phyloP scores from a whole-genome alignment of 768 basidiomycete species.

The Inosperma sp. region DNA sequence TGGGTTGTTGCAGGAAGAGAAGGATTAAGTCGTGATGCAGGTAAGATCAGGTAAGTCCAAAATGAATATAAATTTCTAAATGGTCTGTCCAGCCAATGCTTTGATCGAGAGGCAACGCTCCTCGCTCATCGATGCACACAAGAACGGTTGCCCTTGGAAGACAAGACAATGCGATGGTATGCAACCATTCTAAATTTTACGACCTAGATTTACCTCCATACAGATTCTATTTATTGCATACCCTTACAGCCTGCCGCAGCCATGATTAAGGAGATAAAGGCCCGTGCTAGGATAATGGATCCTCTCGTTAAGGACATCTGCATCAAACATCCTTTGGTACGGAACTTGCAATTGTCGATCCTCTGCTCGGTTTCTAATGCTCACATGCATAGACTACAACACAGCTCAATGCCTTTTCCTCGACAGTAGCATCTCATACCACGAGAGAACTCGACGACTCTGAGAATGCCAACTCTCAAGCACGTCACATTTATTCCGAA shows the following conservation, averaged over 20 bases:
- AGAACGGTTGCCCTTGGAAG: constrained; percentile 83
- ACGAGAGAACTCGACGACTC: constrained; percentile 13
- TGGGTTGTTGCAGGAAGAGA: constrained; percentile 71
- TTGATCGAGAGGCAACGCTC: constrained; percentile 70
- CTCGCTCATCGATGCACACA: constrained; percentile 66
- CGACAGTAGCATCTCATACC: constrained; percentile 40
- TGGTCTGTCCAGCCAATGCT: constrained; percentile 46
- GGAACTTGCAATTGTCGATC: constrained; percentile 17
- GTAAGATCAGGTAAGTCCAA: constrained; percentile 47
- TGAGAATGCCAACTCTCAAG: constrained; percentile 3
- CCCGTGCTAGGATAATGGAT: constrained; percentile 50
- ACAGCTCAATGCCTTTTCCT: constrained; percentile 51
- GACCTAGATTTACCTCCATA: background rate
- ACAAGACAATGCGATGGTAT: constrained; percentile 73
- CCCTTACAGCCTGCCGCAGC: constrained; percentile 62
- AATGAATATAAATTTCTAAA: background rate
- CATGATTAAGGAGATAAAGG: constrained; percentile 58
- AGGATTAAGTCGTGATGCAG: constrained; percentile 72
- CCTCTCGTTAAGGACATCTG: constrained; percentile 47
- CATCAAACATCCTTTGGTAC: constrained; percentile 71
- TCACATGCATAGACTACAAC: constrained; percentile 42
- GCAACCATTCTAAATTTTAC: constrained; percentile 1
- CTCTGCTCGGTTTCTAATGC: background rate
- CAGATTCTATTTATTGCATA: constrained; percentile 70
- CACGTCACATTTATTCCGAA: constrained; percentile 29